phyloP scores from a whole-genome alignment of 1,139 yeast genomes.

The Kodamaea alishanica region DNA sequence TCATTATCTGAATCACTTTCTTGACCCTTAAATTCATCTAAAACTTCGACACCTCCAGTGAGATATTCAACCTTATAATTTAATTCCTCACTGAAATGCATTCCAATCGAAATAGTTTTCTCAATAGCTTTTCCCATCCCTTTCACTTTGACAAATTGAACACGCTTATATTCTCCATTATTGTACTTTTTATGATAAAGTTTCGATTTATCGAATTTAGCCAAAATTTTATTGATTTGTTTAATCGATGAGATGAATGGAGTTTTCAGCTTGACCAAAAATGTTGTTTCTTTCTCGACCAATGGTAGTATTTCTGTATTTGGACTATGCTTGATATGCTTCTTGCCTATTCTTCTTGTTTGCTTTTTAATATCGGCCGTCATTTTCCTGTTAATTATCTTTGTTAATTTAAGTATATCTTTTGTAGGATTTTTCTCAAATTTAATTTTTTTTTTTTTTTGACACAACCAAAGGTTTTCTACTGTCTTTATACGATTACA shows the following conservation, averaged over 20 bases:
- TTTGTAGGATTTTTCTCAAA: too few relatives aligned
- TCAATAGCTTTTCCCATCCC: constrained; percentile 71
- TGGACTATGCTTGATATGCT: constrained; percentile 48
- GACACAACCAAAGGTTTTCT: not conserved
- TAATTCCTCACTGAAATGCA: constrained; percentile 47
- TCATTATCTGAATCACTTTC: constrained; percentile 32
- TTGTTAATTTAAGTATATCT: too few relatives aligned
- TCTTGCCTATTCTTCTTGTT: constrained; percentile 9
- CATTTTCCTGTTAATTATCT: not conserved
- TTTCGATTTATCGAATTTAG: constrained; percentile 29
- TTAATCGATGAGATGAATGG: constrained; percentile 65
- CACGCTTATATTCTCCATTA: constrained; percentile 35
- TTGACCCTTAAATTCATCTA: constrained; percentile 51
- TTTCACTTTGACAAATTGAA: constrained; percentile 46
- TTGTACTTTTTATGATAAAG: constrained; percentile 34
- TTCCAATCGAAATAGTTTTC: constrained; percentile 50
- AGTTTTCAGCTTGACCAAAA: constrained; percentile 54
- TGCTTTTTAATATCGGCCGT: not conserved
- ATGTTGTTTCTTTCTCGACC: constrained; percentile 43
- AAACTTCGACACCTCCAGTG: constrained; percentile 58
- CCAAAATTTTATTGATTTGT: constrained; percentile 47
- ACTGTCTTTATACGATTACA: not conserved
- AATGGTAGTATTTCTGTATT: constrained; percentile 26
- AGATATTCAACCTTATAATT: constrained; percentile 47
- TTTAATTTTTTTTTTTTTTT: too few relatives aligned